Base-by-base conservation (phyloP, 2,329 filamentous ascomycete genomes). In the Fusarium sp. region DNA sequence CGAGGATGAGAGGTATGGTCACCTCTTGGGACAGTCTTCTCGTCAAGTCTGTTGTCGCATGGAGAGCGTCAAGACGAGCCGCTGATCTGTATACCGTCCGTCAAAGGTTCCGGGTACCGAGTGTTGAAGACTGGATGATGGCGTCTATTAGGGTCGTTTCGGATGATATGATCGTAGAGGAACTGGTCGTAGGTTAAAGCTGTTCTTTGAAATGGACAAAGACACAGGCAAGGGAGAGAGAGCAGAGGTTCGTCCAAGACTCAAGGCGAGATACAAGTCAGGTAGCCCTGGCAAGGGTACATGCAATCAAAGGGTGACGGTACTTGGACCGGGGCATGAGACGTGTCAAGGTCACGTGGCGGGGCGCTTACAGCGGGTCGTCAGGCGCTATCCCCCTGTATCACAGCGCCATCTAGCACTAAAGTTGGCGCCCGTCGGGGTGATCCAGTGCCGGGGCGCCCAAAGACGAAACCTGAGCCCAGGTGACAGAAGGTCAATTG, bases 41-140 rank as follows among this genome's bases (percentile, higher is more conserved):
- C 64, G 70, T 68, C 67, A 64, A 71, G 65, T 66, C 70, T 76
- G 75, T 76, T 70, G 77, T 77, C 75, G 76, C 77, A 79, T 79
- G 71, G 66, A 70, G 59, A 61, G 70, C 53, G 48, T 71, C 61
- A 72, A 70, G 67, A 74, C 71, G 58, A 62, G 69, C 65, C 70
- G 63, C 55, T 73, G 71, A 60, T 71, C 58, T 65, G 59, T 58
- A 72, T 69, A 55, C 56, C 62, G 62, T 63, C 51, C 53, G 63
- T 74, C 72, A 71, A 66, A 70, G 69, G 62, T 64, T 60, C 71
- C 64, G 67, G 63, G 68, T 65, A 62, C 59, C 55, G 54, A 64
- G 58, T 30, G 28, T 48, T 66, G 28, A 50, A n/a, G n/a, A 37
- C 17, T 10, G 56, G 58, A 35, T 41, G 52, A 46, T 58, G 46